Base-by-base conservation (phyloP, 495 filamentous ascomycete species). In the Penicillium pancosmium region DNA sequence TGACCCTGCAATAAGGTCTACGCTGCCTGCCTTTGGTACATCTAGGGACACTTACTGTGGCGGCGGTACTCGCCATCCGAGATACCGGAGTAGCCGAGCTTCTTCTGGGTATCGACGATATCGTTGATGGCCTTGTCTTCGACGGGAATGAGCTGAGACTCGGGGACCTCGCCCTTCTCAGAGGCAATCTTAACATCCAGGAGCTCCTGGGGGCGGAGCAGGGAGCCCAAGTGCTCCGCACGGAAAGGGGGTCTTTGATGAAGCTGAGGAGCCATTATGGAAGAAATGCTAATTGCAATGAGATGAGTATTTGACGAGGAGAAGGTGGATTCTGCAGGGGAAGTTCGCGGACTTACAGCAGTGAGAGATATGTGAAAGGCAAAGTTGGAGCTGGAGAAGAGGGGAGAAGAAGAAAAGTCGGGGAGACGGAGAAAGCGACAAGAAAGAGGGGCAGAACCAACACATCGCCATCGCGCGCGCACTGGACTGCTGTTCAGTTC, bases 181-280 rank as follows among this genome's bases (percentile, higher is more conserved):
- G 82, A 72, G 31, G 77, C 79, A 23, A 82, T 71, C 58, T 88
- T 86, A 61, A 80, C 82, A n/a, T 84, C 77, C 49, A 93, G 80
- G 5, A 94, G 82, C 27, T 82, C 66, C 43, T 89, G 72, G 41
- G 91, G 90, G 16, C 91, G 86, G 19, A 93, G 84, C 19, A 94
- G 84, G 31, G 89, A 93, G 62, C 91, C 91, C 61, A 96, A 76
- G 65, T 93, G 90, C 79, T 93, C 91, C 48, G 90, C 91, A 60
- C 89, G 84, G 76, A 92, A 92, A 93, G 16, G 91, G 46, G 89
- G 88, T 34, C 78, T 77, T 69, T 80, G 83, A 69, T 83, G 82
- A 50, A 82, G 66, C 61, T 71, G 66, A 61, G 67, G 67, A 50
- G 70, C 64, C 75, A 78, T 78, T 33, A 31, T 70, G 64, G 63